Base-by-base conservation (phyloP, 306 rosid species). In the Rosa lucieae region DNA sequence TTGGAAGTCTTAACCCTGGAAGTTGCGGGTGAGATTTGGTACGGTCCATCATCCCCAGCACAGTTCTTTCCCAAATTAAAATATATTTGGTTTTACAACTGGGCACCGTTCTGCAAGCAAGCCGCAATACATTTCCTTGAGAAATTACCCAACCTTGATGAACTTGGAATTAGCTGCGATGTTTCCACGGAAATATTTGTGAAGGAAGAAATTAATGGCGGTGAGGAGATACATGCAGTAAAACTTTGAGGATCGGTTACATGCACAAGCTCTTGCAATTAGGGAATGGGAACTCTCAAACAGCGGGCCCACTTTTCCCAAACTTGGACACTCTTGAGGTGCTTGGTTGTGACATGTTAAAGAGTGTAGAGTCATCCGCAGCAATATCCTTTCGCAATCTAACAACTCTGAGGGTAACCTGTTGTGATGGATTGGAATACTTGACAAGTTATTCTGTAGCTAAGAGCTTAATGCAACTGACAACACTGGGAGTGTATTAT, bases 361-460 rank as follows among this genome's bases (percentile, higher is more conserved):
- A 9, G 63, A 58, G 63, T 23, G 1, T 58, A 58, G 35, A 58
- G 63, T 58, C 63, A n/a, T 58, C 63, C 10, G 63, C 63, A 23
- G 26, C 26, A 58, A 58, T 55, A 55, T 20, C 62, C 10, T 55
- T 55, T 11, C 29, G 62, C 26, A 20, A 55, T 56, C 26, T 56
- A 56, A 56, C 63, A n/a, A 20, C 1, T 56, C 29, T 56, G 32
- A 0, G 1, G 2, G 63, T 56, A 2, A 0, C 0, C 0, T 0
- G 0, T 0, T 56, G 63, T 8, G 5, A 0, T 2, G 10, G 63
- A 21, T 6, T 56, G 63, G 29, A 56, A 9, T n/a, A 56, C 63
- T 56, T 56, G 11, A 9, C 29, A 9, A 56, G 12, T 20, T 56
- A 6, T 56, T 6, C 11, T 0, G 63, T 56, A 8, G 63, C 63